phyloP scores from a whole-genome alignment of 345 rosid species.

The Cardamine occulta region DNA sequence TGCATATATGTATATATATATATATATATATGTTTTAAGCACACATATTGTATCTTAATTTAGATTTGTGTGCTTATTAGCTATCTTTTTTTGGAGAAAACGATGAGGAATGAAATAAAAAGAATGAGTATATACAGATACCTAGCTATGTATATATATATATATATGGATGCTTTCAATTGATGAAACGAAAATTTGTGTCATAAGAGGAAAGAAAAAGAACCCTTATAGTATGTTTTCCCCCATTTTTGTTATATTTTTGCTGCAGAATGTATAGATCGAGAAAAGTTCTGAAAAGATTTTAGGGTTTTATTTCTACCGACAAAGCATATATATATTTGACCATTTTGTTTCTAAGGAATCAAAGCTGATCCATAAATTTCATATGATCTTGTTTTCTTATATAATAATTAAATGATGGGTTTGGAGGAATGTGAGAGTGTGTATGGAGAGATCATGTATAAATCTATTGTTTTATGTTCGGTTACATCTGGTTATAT shows the following conservation, averaged over 20 bases:
- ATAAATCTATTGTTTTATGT: slow-evolving; percentile 25
- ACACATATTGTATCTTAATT: neutral
- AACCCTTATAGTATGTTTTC: neutral
- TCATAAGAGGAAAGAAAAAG: neutral
- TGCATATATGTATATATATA: slow-evolving; percentile 12
- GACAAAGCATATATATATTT: slow-evolving; percentile 11
- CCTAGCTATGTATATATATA: neutral
- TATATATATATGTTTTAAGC: neutral
- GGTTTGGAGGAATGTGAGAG: neutral
- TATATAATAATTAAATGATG: slow-evolving; percentile 3
- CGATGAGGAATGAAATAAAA: neutral
- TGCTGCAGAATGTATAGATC: neutral
- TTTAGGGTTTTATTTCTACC: slow-evolving; percentile 29
- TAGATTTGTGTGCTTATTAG: slow-evolving; percentile 11
- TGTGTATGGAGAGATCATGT: slow-evolving; percentile 16
- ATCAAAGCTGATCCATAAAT: neutral
- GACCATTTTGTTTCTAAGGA: neutral
- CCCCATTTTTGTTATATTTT: neutral
- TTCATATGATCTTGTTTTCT: neutral
- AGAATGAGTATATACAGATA: too few species aligned
- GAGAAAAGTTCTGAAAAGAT: neutral
- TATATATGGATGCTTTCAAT: neutral
- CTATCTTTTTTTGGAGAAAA: neutral
- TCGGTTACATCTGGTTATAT: slow-evolving; percentile 31
- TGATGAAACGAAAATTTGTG: neutral